phyloP scores from a whole-genome alignment of 2,329 filamentous ascomycete species.

The Aureobasidium leucospermi region DNA sequence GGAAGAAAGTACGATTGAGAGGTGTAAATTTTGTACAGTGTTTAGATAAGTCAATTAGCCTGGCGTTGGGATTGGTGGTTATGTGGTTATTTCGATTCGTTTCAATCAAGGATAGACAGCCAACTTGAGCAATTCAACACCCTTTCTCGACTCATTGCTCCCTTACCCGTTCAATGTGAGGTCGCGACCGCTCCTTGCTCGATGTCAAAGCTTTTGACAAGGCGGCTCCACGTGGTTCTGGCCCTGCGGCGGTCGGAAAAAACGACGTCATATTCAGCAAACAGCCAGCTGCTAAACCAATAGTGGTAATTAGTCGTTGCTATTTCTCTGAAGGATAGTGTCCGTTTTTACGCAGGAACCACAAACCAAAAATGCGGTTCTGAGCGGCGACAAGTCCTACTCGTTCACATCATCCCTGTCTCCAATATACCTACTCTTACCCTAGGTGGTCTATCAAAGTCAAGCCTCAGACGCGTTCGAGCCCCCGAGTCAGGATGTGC shows the following conservation, averaged over 20 bases:
- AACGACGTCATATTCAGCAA: background rate
- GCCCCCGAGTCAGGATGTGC: background rate
- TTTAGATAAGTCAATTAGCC: background rate
- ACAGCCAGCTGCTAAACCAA: background rate
- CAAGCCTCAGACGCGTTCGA: background rate
- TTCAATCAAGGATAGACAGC: background rate
- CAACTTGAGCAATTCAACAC: background rate
- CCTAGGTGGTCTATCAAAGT: background rate
- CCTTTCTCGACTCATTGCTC: background rate
- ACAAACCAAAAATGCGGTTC: background rate
- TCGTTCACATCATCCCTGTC: background rate
- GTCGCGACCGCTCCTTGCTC: too few relatives aligned
- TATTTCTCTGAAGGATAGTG: background rate
- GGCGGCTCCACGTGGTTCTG: background rate
- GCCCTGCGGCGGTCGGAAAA: background rate
- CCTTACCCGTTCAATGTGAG: too few relatives aligned
- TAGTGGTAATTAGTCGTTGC: too few relatives aligned
- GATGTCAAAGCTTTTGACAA: background rate
- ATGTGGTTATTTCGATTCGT: background rate
- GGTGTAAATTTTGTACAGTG: background rate
- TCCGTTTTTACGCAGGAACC: background rate
- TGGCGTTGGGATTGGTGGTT: background rate
- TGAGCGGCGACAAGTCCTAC: background rate
- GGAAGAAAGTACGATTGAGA: conserved; percentile 19
- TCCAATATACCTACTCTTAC: background rate